Base-by-base conservation (phyloP, 2,329 filamentous ascomycete genomes). In the Trichoderma oligosporum region DNA sequence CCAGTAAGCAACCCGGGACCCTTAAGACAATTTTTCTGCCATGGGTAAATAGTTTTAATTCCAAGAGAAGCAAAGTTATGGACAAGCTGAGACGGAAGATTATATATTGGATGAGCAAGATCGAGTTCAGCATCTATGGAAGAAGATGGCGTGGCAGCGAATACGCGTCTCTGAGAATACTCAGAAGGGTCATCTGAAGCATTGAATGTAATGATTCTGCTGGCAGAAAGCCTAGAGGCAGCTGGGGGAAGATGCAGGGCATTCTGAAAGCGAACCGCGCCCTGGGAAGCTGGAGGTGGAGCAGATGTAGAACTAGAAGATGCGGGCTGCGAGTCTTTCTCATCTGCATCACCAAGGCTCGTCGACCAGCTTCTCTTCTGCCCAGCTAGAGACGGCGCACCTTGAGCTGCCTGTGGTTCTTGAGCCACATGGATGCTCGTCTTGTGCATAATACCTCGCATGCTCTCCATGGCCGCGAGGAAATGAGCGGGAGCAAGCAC, bases 1-100 rank as follows among this genome's bases (percentile, higher is more conserved):
- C 87, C 87, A 5, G 74, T 70, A 11, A 92, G 74, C 16, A 91
- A 76, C 0, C 87, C 86, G 3, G 82, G 83, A 0, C 84, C 83
- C 53, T 87, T 75, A 7, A 92, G 76, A 65, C 88, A 92, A 57
- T 85, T 83, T 49, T 87, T 87, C 70, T 91, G 88, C 88, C 88
- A 92, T 2, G 86, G 85, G 64, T 91, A 91, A 59, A 91, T 91
- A 62, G 80, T 81, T 38, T 77, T 80, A 56, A 92, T 87, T n/a
- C 88, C 88, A 36, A 88, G 74, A 0, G 75, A 72, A 46, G 77
- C 78, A 65, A 91, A 81, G 65, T 91, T 91, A 16, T 76, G 71
- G 3, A 88, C 81, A 36, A 91, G 73, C 22, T 76, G 70, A 0
- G 71, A 62, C 2, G 86, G 84, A 12, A 92, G 74, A 7, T 75